Conservation (phyloP, 2,329 filamentous ascomycete genomes). For the Fusarium sp. region DNA sequence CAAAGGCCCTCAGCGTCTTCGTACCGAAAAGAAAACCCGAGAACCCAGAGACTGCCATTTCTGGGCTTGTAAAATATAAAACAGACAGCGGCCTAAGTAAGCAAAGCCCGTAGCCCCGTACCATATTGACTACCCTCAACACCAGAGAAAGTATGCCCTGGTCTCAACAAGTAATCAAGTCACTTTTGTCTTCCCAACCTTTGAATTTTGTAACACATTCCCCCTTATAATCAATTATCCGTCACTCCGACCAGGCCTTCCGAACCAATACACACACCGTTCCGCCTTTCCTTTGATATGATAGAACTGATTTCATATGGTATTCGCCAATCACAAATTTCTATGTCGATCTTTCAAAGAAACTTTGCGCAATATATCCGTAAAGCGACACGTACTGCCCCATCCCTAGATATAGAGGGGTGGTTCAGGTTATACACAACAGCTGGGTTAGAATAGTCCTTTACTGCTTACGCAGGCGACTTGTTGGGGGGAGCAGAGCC, state of each 20-base stretch:
- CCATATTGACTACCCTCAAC: slow-evolving; percentile 51
- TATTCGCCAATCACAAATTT: slow-evolving; percentile 61
- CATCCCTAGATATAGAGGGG: slow-evolving; percentile 38
- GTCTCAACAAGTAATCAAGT: slow-evolving; percentile 50
- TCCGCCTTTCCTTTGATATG: slow-evolving; percentile 56
- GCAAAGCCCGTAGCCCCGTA: slow-evolving; percentile 51
- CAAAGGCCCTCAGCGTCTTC: slow-evolving; percentile 8
- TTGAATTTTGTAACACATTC: slow-evolving; percentile 53
- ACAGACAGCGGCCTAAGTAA: slow-evolving; percentile 49
- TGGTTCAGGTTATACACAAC: slow-evolving; percentile 49
- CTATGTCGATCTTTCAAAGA: slow-evolving; percentile 62
- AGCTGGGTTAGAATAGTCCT: slow-evolving; percentile 41
- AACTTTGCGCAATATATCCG: slow-evolving; percentile 46
- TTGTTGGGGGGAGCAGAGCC: slow-evolving; percentile 69
- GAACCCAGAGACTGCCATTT: slow-evolving; percentile 17
- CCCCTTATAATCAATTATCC: slow-evolving; percentile 55
- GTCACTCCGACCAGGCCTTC: slow-evolving; percentile 57
- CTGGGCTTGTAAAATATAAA: slow-evolving; percentile 53
- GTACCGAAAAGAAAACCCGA: slow-evolving; percentile 14
- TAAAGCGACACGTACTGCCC: slow-evolving; percentile 46
- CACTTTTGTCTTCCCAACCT: slow-evolving; percentile 59
- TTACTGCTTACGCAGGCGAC: slow-evolving; percentile 66
- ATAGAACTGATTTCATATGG: slow-evolving; percentile 59
- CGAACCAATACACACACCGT: slow-evolving; percentile 54
- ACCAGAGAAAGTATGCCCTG: slow-evolving; percentile 52